Conservation (phyloP, 768 basidiomycete species). For the Tulasnella sp. region DNA sequence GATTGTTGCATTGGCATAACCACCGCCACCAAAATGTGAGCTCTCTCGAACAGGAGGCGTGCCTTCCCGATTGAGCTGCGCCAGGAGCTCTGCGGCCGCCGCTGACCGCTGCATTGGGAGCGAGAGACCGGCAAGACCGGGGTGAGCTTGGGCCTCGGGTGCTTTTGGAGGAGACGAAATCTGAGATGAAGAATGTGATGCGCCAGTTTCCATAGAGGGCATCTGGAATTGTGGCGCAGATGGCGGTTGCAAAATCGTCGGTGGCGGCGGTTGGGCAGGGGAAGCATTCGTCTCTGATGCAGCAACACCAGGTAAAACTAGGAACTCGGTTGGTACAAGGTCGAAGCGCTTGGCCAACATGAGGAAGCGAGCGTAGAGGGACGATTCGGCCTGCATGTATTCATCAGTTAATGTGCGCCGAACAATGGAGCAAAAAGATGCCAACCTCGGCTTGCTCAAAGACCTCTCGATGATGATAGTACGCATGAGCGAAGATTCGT, state of each 20-base stretch:
- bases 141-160: background rate
- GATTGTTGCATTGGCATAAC: constrained; percentile 3
- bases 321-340: constrained; percentile 73
- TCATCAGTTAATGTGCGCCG: no score
- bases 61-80: background rate
- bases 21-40: background rate
- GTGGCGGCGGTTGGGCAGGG: background rate
- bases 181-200: constrained; percentile 4
- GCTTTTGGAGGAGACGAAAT: background rate
- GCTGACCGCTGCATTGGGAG: background rate
- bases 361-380: constrained; percentile 83
- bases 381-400: constrained; percentile 56
- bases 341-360: constrained; percentile 72
- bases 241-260: background rate
- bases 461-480: constrained; percentile 86
- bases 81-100: background rate
- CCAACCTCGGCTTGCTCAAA: constrained; percentile 72
- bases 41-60: background rate
- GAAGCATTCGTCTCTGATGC: constrained; percentile 1
- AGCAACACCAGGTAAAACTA: constrained; percentile 41
- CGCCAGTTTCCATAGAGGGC: background rate
- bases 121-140: background rate
- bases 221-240: background rate
- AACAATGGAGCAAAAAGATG: background rate
- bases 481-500: constrained; percentile 93